Conservation (phyloP, 2,329 filamentous ascomycete genomes). For the Talaromyces albobiverticillius region DNA sequence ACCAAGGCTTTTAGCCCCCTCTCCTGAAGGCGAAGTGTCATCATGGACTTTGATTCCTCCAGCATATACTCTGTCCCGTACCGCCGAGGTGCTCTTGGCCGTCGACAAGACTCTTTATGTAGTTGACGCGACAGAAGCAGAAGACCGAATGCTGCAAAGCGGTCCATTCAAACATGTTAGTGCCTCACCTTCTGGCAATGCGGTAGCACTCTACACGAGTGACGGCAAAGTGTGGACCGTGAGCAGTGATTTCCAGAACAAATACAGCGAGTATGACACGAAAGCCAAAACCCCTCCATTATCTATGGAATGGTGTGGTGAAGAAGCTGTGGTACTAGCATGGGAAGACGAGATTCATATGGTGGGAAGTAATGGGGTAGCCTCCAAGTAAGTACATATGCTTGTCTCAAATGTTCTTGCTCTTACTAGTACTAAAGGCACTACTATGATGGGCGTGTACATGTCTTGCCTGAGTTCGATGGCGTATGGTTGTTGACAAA, state of each 20-base stretch:
- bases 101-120: constrained; percentile 81
- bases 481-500: constrained; percentile 89
- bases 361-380: constrained; percentile 77
- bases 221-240: constrained; percentile 89
- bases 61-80: constrained; percentile 81
- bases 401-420: background rate
- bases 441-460: constrained; percentile 88
- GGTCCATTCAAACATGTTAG: constrained; percentile 89
- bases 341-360: constrained; percentile 98
- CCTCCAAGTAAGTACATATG: constrained; percentile 52
- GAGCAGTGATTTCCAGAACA: constrained; percentile 89
- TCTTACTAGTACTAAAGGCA: too few relatives aligned
- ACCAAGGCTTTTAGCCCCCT: constrained; percentile 73
- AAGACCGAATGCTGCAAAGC: constrained; percentile 86
- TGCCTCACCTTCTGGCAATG: constrained; percentile 87
- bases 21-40: constrained; percentile 74
- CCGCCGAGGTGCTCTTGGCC: constrained; percentile 87
- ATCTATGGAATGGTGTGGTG: constrained; percentile 93
- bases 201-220: constrained; percentile 80
- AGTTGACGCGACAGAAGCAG: constrained; percentile 82
- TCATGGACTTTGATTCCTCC: constrained; percentile 90
- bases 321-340: constrained; percentile 86
- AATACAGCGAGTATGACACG: constrained; percentile 87
- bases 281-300: constrained; percentile 80
- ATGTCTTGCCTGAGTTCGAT: constrained; percentile 82